Conservation (phyloP, 805 yeast genomes). For the Metschnikowia henanensis region DNA sequence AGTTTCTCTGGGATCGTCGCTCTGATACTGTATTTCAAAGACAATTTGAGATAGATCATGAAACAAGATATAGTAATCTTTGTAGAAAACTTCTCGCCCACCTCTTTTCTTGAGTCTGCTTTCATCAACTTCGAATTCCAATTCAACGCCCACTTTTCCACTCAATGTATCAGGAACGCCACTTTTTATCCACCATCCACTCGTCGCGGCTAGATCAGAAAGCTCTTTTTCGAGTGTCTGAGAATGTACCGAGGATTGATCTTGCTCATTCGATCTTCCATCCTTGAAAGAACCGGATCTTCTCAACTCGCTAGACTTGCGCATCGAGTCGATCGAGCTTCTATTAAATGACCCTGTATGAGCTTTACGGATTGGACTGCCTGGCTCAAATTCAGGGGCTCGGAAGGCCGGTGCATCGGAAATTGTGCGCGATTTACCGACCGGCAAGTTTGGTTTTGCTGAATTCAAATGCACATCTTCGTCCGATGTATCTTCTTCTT, state of each 20-base stretch:
- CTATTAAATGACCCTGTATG: conserved; percentile 14
- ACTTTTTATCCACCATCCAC: conserved; percentile 68
- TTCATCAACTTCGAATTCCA: conserved; percentile 67
- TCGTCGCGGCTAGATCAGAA: conserved; percentile 23
- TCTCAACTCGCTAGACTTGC: conserved; percentile 8
- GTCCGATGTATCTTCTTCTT: conserved; percentile 15
- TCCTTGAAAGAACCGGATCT: conserved; percentile 7
- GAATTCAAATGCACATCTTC: conserved; percentile 10
- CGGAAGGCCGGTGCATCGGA: conserved; percentile 18
- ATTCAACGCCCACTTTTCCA: conserved; percentile 43
- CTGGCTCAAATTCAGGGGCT: conserved; percentile 12
- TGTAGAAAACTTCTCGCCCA: conserved; percentile 45
- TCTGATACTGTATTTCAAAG: conserved; percentile 57
- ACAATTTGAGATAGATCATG: conserved; percentile 70
- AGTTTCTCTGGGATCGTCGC: conserved; percentile 52
- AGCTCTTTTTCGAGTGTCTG: conserved; percentile 31
- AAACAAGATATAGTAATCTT: conserved; percentile 71
- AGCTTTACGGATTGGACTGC: conserved; percentile 13
- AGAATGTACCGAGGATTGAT: conserved; percentile 30
- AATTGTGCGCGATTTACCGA: conserved; percentile 9
- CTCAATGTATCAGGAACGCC: conserved; percentile 56
- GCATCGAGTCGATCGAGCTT: conserved; percentile 7
- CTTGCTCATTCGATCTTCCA: conserved; percentile 19
- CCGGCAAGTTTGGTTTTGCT: conserved; percentile 1
- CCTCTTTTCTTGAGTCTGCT: conserved; percentile 55